Base-by-base conservation (phyloP, 1,284 basidiomycete species). In the Tilletia horrida region DNA sequence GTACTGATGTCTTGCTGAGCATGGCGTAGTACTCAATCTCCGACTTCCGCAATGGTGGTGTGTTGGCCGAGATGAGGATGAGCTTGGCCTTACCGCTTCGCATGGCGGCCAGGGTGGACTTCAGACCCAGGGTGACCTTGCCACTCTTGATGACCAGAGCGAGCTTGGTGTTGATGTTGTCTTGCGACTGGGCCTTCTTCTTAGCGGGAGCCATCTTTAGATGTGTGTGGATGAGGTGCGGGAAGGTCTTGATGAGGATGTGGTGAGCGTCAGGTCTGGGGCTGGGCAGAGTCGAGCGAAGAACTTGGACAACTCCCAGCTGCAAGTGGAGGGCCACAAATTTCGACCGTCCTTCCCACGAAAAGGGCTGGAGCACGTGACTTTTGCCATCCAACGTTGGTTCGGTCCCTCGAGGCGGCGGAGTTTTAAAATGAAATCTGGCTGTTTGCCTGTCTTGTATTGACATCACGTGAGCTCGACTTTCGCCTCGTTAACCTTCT, bases 1-100 rank as follows among this genome's bases (percentile, higher is more conserved):
- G 94, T 65, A 97, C 93, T 71, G 89, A 88, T 69, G 94, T 97
- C 87, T 97, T 97, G 71, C 77, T 85, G 80, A 98, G 88, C 95
- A 98, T 98, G 86, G 96, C 96, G 84, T 98, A 98, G 88, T 98
- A 99, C 87, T 99, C 96, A 73, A 99, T 88, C 88, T 99, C 96
- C 69, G 94, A 97, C 85, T 97, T 97, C 85, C 96, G 92, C 75
- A 98, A 88, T 73, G 96, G 96, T 69, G 95, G 96, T 85, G 93
- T 97, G 87, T 98, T 99, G 80, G 93, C 94, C 81, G 95, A 93
- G 83, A 99, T 97, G 83, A 99, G 86, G 82, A 99, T 90, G 80
- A 99, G 92, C 86, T 97, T 98, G 84, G 95, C 96, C 88, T 97
- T 97, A 84, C 96, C 95, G 79, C 86, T 91, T 82, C 96, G 91